Evolutionary conservation across 306 rosid species (phyloP), one percentile per base, ranked within the genome.

Genomic region (Vigna angularis): DNA sequence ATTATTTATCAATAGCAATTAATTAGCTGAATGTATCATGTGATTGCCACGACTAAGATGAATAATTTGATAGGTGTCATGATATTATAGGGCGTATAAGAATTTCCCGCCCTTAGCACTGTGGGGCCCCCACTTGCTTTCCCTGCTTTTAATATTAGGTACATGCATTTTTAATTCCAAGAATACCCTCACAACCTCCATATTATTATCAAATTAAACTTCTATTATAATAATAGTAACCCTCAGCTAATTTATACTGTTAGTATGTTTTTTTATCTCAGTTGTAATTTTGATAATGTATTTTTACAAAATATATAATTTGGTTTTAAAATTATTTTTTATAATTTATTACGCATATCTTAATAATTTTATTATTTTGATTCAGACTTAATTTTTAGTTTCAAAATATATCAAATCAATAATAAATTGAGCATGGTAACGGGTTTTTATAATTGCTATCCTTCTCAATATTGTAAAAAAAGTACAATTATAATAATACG

Each of bases 51-150:
- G 65, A 73, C 6, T 9, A 1, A 15, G 73, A 68, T 81, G 22
- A 17, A 22, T 14, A 12, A 36, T 15, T 0, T n/a, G 13, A 80
- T 55, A 76, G 1, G 15, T 72, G 73, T 32, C 42, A 7, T 26
- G 28, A 26, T 26, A 26, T 26, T 2, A 26, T 26, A 67, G 77
- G 77, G 4, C 0, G 28, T 9, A 7, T 52, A 0, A 61, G 78
- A n/a, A 38, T 83, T 83, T 86, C 83, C 76, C 81, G 83, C 87
- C 75, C 15, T 76, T 24, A 34, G 49, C 20, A 1, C 24, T 26
- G 28, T 57, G 63, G 73, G 79, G 3, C 70, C 83, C 70, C 1
- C 17, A 6, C 4, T 12, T 26, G 28, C 28, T 26, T 26, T 26
- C 3, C 28, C 28, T 24, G 11, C 70, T 65, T 56, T 72, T 0